A percentile compares a stretch with the other conserved stretches of the same genome.
These are phyloP conservation scores for Aspergillus diversus DNA, from an alignment of 495 filamentous ascomycete genomes.

Conservation along the genomic window DNA sequence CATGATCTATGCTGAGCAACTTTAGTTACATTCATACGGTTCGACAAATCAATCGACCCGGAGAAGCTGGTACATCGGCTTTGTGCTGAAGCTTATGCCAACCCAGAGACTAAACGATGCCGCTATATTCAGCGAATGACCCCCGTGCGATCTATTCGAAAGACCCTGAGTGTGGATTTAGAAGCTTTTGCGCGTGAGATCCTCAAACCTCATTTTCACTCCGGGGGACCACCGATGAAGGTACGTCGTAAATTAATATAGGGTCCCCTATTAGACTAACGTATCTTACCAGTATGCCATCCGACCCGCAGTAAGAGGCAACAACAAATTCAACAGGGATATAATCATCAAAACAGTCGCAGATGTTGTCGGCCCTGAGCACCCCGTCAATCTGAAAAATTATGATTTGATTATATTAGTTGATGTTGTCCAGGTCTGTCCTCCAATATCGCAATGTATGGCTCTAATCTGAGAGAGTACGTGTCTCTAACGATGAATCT, in stretches of 20 bases:
- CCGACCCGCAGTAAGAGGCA: constrained; percentile 78
- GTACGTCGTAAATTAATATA: constrained; percentile 33
- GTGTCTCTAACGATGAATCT: constrained; percentile 18
- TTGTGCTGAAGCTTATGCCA: constrained; percentile 63
- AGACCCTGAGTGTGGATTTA: constrained; percentile 77
- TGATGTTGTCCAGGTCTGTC: constrained; percentile 82
- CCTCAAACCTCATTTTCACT: constrained; percentile 73
- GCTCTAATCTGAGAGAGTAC: not conserved
- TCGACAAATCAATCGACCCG: constrained; percentile 72
- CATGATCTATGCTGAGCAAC: constrained; percentile 23
- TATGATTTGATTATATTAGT: constrained; percentile 87
- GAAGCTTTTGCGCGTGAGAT: constrained; percentile 72
- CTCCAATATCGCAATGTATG: not conserved
- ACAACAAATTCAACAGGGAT: constrained; percentile 73
- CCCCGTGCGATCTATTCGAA: constrained; percentile 73
- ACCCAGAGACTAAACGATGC: constrained; percentile 59
- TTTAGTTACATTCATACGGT: constrained; percentile 47
- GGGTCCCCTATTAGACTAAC: not conserved
- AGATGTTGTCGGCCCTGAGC: constrained; percentile 62
- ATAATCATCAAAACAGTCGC: constrained; percentile 80
- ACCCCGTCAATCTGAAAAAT: constrained; percentile 80
- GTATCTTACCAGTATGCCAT: constrained; percentile 75
- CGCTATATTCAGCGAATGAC: constrained; percentile 85
- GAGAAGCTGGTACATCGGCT: constrained; percentile 77
- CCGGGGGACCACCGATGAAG: constrained; percentile 49